Evolutionary conservation across 2,329 filamentous ascomycete genomes (phyloP).

Genomic region (Ilyonectria mors-panacis): DNA sequence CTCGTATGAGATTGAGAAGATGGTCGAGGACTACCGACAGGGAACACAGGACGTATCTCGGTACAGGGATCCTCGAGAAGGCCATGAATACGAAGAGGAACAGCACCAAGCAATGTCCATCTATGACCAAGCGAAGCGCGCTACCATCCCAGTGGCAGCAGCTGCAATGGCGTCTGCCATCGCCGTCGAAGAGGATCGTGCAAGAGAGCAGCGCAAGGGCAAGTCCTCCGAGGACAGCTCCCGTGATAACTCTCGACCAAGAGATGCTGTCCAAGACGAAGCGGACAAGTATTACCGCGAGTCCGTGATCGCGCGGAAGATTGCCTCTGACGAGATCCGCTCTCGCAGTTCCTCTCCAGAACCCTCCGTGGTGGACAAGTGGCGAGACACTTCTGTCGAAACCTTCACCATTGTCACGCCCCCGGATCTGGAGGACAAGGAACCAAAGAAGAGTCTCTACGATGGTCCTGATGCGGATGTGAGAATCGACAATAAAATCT

Average conservation of each 20-base stretch:
- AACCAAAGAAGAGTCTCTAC: slow-evolving; percentile 64
- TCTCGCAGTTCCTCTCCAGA: slow-evolving; percentile 67
- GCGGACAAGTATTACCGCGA: slow-evolving; percentile 73
- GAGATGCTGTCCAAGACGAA: slow-evolving; percentile 68
- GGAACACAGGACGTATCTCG: slow-evolving; percentile 37
- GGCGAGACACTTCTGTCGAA: slow-evolving; percentile 57
- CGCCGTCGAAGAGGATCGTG: slow-evolving; percentile 58
- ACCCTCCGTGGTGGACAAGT: slow-evolving; percentile 70
- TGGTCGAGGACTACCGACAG: slow-evolving; percentile 51
- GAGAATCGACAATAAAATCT: slow-evolving; percentile 71
- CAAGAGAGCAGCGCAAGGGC: slow-evolving; percentile 51
- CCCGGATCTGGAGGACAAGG: slow-evolving; percentile 63
- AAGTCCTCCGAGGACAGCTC: slow-evolving; percentile 54
- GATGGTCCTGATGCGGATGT: slow-evolving; percentile 76
- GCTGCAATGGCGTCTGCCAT: slow-evolving; percentile 64
- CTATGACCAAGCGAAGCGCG: slow-evolving; percentile 62
- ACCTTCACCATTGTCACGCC: slow-evolving; percentile 68
- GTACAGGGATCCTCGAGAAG: slow-evolving; percentile 39
- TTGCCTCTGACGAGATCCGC: slow-evolving; percentile 67
- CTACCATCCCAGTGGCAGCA: slow-evolving; percentile 64
- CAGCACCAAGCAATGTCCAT: slow-evolving; percentile 61
- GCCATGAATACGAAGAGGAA: slow-evolving; percentile 54
- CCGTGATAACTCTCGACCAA: slow-evolving; percentile 49
- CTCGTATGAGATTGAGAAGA: slow-evolving; percentile 62
- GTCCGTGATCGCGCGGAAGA: slow-evolving; percentile 66